These are phyloP conservation scores for Tribonema minus DNA, from an alignment of 108 stramenopile genomes.

Conservation along the genomic window DNA sequence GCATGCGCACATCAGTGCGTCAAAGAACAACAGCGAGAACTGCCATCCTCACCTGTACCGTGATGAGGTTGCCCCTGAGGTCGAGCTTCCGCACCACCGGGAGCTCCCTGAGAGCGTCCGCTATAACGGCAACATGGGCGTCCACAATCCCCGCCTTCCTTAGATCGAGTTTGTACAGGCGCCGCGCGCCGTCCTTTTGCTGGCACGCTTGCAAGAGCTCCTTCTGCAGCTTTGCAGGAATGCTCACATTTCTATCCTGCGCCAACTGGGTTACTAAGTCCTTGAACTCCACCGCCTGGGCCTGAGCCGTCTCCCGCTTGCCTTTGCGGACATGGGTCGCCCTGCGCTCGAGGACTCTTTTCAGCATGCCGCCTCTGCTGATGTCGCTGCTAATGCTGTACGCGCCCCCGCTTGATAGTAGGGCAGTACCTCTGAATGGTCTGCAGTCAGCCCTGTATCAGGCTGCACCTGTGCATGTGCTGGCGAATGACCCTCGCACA, in stretches of 20 bases:
- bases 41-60: neutral
- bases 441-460: too few relatives aligned
- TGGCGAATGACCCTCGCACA: too few relatives aligned
- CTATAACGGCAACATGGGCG: constrained; percentile 10
- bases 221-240: constrained; percentile 18
- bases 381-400: too few relatives aligned
- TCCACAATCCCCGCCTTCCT: constrained; percentile 8
- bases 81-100: constrained; percentile 38
- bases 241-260: neutral
- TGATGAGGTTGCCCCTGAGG: constrained; percentile 23
- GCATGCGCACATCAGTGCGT: too few relatives aligned
- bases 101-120: constrained; percentile 28
- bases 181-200: constrained; percentile 16
- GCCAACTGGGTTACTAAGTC: constrained; percentile 1
- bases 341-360: neutral
- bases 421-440: too few relatives aligned
- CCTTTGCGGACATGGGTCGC: constrained; percentile 6
- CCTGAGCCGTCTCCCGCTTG: constrained; percentile 17
- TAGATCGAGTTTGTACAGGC: constrained; percentile 31
- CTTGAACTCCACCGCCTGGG: constrained; percentile 31
- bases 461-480: too few relatives aligned
- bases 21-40: too few relatives aligned
- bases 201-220: constrained; percentile 17
- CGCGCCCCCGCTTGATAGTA: too few relatives aligned
- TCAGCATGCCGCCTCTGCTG: neutral